Percentiles rank a stretch among this genome's conserved stretches.
Evolutionary conservation across 2,329 filamentous ascomycete genomes (phyloP).

Genomic region (Colletotrichum sp.): DNA sequence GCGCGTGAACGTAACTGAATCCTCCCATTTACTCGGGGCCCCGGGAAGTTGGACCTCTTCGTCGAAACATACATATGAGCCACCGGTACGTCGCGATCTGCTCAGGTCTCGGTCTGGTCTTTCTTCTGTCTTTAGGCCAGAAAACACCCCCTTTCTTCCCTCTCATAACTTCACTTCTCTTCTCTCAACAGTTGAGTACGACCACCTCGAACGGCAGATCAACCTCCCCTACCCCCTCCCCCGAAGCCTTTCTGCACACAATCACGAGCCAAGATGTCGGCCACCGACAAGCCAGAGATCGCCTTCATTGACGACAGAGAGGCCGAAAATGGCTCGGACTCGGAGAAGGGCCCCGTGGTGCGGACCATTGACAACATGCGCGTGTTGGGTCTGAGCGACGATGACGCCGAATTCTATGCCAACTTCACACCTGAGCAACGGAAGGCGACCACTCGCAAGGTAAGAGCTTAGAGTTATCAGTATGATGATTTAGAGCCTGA

Average conservation of each 20-base stretch:
- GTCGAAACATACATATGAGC: slow-evolving; percentile 6
- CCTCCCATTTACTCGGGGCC: neutral
- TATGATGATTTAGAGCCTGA: neutral
- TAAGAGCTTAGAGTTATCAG: neutral
- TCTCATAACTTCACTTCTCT: neutral
- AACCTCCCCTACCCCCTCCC: neutral
- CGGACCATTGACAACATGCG: slow-evolving; percentile 31
- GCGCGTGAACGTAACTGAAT: neutral
- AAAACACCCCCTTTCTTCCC: neutral
- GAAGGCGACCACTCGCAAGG: slow-evolving; percentile 29
- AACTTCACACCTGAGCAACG: slow-evolving; percentile 26
- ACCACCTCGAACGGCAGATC: neutral
- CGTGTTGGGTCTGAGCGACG: slow-evolving; percentile 31
- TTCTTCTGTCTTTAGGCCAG: neutral
- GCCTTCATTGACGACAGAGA: slow-evolving; percentile 26
- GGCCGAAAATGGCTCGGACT: neutral
- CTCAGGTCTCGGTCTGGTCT: neutral
- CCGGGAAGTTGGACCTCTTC: neutral
- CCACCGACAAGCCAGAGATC: slow-evolving; percentile 27
- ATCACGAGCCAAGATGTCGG: neutral
- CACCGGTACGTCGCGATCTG: neutral
- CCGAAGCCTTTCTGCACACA: neutral
- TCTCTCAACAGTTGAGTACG: neutral
- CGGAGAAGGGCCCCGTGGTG: slow-evolving; percentile 25
- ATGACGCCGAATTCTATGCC: slow-evolving; percentile 32